Evolutionary conservation across 1,139 yeast genomes (phyloP), one percentile per base, ranked within the genome.

Genomic region (Blastobotrys apis): DNA sequence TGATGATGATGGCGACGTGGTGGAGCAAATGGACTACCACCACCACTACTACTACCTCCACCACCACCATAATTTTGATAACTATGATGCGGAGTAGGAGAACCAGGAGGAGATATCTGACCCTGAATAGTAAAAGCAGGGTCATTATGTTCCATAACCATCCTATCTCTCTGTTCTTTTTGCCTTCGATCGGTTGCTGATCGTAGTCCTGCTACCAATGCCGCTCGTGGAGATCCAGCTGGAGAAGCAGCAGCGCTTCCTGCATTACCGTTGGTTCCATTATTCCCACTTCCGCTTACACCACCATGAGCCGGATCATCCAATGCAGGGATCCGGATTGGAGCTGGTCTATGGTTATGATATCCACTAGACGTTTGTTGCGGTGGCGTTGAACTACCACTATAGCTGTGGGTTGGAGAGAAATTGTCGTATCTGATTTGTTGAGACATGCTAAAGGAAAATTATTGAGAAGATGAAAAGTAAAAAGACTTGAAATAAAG

Each of bases 141-240:
- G 13, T 21, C 22, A 22, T 40, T 29, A 23, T 34, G 32, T 30
- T 20, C 39, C 43, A 22, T 33, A 43, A 34, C 4, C 12, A 33
- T 15, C 26, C 37, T 23, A 22, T 39, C 43, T 15, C 49, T 54
- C 35, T 52, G 49, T 45, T 54, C 48, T 33, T 53, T 53, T 27
- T 56, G 59, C n/a, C 64, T 52, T 12, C 64, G 50, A 41, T 60
- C 64, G 6, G 65, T 60, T 12, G 65, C 65, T n/a, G 58, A 57
- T 36, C 62, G 48, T 29, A 60, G 49, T 4, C 61, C 64, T 1
- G 63, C 62, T n/a, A 60, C 59, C 10, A 60, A 47, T 10, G 62
- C 62, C 6, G 64, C 64, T 26, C 64, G 49, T 2, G 62, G 56
- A 6, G 56, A 47, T 17, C 41, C 43, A 22, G 29, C 26, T 17